Conservation (phyloP, 495 filamentous ascomycete genomes). For the Hypomontagnella submonticulosa region DNA sequence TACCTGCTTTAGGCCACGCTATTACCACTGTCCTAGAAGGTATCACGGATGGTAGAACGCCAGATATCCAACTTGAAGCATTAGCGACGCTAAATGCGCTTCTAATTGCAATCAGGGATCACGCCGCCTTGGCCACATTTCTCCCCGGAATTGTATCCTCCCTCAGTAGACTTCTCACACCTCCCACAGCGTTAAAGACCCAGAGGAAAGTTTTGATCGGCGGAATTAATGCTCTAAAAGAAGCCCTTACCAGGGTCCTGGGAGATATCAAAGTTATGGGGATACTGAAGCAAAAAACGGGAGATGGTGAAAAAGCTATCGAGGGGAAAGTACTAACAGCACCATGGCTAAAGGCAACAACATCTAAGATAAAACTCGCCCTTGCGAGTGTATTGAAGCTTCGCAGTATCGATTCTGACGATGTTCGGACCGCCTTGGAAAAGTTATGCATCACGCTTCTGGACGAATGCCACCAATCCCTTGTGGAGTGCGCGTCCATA, state of each 20-base stretch:
- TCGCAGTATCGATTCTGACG: conserved; percentile 75
- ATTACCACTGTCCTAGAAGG: conserved; percentile 84
- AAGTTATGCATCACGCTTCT: conserved; percentile 77
- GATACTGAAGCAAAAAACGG: conserved; percentile 46
- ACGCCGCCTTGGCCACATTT: conserved; percentile 79
- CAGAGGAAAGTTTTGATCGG: conserved; percentile 71
- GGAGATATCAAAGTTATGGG: conserved; percentile 67
- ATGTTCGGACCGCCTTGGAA: conserved; percentile 75
- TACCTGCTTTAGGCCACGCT: conserved; percentile 86
- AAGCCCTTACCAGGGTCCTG: conserved; percentile 71
- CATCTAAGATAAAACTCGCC: conserved; percentile 85
- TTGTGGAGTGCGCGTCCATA: conserved; percentile 74
- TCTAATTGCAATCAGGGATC: conserved; percentile 71
- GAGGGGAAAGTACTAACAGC: conserved; percentile 55
- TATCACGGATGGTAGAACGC: conserved; percentile 66
- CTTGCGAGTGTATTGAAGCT: conserved; percentile 80
- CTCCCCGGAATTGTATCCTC: conserved; percentile 89
- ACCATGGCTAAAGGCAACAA: conserved; percentile 85
- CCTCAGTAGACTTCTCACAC: conserved; percentile 77
- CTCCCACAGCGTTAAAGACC: conserved; percentile 70
- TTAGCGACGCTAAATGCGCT: conserved; percentile 71
- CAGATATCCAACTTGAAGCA: conserved; percentile 73
- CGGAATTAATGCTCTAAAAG: conserved; percentile 68
- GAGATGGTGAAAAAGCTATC: conserved; percentile 15
- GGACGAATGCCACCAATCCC: conserved; percentile 78